Evolutionary conservation across 2,329 filamentous ascomycete species (phyloP).

Genomic region (Trichoderma arundinaceum): DNA sequence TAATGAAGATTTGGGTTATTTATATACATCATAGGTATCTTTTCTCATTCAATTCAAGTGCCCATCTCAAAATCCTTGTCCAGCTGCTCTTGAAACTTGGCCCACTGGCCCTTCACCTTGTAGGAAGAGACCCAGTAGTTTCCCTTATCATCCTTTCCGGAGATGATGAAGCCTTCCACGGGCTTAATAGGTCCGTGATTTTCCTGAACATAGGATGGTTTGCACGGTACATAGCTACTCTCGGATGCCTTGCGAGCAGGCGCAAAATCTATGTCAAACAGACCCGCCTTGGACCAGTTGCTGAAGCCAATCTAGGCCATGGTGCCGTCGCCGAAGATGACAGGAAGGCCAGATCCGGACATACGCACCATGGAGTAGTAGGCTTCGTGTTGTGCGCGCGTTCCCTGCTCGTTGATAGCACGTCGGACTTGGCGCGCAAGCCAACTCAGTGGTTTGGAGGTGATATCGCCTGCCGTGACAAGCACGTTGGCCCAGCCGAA

Average conservation of each 20-base stretch:
- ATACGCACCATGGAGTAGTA: neutral
- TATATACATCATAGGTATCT: no score
- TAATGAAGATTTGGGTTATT: no score
- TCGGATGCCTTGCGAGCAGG: neutral
- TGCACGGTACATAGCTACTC: neutral
- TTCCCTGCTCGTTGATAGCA: neutral
- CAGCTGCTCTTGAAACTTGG: neutral
- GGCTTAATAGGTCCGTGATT: neutral
- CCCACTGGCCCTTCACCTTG: slow-evolving; percentile 8
- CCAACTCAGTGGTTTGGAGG: neutral
- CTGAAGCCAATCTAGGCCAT: neutral
- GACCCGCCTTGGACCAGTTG: slow-evolving; percentile 4
- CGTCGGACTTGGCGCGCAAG: neutral
- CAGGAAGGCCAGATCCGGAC: neutral
- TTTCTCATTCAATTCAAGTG: no score
- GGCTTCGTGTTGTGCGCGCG: neutral
- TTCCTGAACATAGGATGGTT: neutral
- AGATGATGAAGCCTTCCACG: neutral
- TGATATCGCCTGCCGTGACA: neutral
- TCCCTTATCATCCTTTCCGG: neutral
- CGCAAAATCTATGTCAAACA: neutral
- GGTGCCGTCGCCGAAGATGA: neutral
- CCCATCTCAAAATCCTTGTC: neutral
- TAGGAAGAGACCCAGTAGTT: slow-evolving; percentile 4
- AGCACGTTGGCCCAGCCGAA: neutral